These are phyloP conservation scores for Erysimum cheiri DNA, from an alignment of 441 rosid genomes.

Conservation along the genomic window DNA sequence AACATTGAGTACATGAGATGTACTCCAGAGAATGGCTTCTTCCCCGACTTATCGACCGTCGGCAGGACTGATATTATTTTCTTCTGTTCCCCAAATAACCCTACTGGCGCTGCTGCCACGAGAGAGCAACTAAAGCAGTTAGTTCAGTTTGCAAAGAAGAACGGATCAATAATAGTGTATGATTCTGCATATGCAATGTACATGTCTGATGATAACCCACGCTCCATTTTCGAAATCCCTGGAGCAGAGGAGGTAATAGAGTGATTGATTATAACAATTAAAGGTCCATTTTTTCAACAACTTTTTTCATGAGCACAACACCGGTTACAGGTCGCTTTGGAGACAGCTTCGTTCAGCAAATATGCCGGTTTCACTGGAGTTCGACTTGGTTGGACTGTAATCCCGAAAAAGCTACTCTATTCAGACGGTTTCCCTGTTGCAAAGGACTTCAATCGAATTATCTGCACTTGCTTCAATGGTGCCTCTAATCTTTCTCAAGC, in stretches of 20 bases:
- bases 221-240: constrained; percentile 92
- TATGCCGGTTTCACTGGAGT: constrained; percentile 99
- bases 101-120: constrained; percentile 96
- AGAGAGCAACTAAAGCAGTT: constrained; percentile 79
- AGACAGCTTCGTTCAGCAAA: constrained; percentile 96
- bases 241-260: constrained; percentile 89
- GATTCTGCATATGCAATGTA: constrained; percentile 98
- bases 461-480: constrained; percentile 93
- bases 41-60: constrained; percentile 79
- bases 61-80: constrained; percentile 84
- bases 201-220: constrained; percentile 87
- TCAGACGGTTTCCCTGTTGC: constrained; percentile 95
- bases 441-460: constrained; percentile 84
- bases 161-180: constrained; percentile 90
- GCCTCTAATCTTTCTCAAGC: constrained; percentile 94
- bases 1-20: constrained; percentile 94
- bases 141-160: constrained; percentile 86
- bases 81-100: constrained; percentile 98
- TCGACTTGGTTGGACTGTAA: constrained; percentile 96
- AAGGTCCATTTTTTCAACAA: constrained; percentile 2
- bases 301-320: background rate
- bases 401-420: constrained; percentile 85
- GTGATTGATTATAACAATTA: constrained; percentile 7
- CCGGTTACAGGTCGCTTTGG: constrained; percentile 77
- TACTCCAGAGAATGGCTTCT: constrained; percentile 94